Conservation (phyloP, 2,329 filamentous ascomycete genomes). For the Chaetomiaceae sp. region DNA sequence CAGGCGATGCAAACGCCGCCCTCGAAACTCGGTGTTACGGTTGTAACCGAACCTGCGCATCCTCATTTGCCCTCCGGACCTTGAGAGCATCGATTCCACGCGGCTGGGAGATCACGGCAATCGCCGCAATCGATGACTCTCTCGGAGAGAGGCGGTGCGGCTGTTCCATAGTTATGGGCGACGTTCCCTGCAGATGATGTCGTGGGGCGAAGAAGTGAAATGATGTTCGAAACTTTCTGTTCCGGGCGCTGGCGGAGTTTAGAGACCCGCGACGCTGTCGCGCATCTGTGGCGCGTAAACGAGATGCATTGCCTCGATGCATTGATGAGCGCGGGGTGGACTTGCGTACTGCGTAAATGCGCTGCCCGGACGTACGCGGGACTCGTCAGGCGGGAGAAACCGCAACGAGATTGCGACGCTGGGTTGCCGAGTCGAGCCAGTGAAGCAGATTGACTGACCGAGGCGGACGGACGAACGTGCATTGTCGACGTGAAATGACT, state of each 20-base stretch:
- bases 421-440: no score
- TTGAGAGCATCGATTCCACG: background rate
- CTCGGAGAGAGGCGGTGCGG: conserved; percentile 9
- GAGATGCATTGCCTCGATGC: conserved; percentile 7
- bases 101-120: conserved; percentile 7
- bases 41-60: background rate
- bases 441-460: conserved; percentile 8
- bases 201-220: background rate
- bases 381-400: background rate
- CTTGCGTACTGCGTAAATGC: background rate
- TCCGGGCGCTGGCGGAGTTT: conserved; percentile 1
- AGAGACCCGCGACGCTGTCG: background rate
- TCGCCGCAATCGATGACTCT: conserved; percentile 2
- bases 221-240: no score
- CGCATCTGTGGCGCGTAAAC: conserved; percentile 11
- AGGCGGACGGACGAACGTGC: background rate
- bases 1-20: background rate
- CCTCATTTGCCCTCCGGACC: background rate
- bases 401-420: conserved; percentile 1
- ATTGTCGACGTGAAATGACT: conserved; percentile 13
- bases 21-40: conserved; percentile 8
- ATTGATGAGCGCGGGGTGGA: background rate
- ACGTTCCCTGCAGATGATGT: conserved; percentile 7
- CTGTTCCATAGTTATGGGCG: background rate
- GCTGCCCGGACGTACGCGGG: background rate